Evolutionary conservation across 2,329 filamentous ascomycete genomes (phyloP), one percentile per base, ranked within the genome.

Genomic region (Huntiella moniliformis): DNA sequence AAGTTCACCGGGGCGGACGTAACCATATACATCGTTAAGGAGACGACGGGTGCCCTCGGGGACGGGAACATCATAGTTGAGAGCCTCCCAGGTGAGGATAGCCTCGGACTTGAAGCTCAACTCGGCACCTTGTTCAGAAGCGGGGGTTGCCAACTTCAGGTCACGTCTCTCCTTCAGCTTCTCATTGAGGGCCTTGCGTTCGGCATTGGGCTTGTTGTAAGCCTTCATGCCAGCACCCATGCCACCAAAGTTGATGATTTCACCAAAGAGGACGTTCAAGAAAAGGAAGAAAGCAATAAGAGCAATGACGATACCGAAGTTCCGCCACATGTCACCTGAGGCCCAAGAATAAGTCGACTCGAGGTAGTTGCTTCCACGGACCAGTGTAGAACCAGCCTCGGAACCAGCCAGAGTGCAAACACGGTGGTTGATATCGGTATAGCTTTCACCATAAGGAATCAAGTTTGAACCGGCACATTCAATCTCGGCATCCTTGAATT

Each of bases 61-160:
- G 3, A 75, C 67, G 0, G 74, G 74, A 0, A 80, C 75, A 49
- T 79, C 74, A 57, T 94, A 94, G 56, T 79, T 83, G 50, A 95
- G 74, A 52, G 82, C 68, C 57, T 88, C 82, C 81, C 85, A 94
- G 0, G 86, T 93, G 50, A 93, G 68, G n/a, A 85, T 67, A 33
- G 77, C 74, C 53, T 70, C 68, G 0, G 74, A 78, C 2, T 66
- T 62, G 49, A 78, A 74, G 35, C 60, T 70, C 32, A 78, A 61
- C n/a, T 73, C 66, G 3, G 65, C 60, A 0, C 61, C 62, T 6
- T 64, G 58, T 12, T 67, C 64, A n/a, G 40, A 44, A n/a, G 16
- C 5, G n/a, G 48, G 48, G 41, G 42, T 64, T 53, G 62, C 63
- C 41, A 70, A 67, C 35, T 71, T 70, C 43, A 66, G 65, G 3